Conservation (phyloP, 768 basidiomycete genomes). For the Aureoboletus auriporus region DNA sequence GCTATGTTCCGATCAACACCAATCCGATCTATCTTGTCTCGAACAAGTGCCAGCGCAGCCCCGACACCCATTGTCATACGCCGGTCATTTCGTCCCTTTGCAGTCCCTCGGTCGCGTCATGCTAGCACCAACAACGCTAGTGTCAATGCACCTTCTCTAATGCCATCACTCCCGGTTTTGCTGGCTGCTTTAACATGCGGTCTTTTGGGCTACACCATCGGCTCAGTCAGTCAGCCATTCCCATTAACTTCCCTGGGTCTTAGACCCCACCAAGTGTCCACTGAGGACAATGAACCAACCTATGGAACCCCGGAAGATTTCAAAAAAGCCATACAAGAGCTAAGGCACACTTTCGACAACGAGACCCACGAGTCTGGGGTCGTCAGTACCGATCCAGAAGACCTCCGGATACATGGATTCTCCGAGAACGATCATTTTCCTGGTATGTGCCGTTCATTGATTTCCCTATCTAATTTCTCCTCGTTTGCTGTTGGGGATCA, state of each 20-base stretch:
- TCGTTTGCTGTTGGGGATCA: no score
- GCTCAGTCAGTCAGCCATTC: constrained; percentile 9
- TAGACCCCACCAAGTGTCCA: not conserved
- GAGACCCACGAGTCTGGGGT: constrained; percentile 4
- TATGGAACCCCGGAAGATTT: constrained; percentile 57
- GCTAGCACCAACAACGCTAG: constrained; percentile 4
- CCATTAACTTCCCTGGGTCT: constrained; percentile 6
- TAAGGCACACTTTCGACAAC: constrained; percentile 35
- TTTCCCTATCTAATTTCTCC: not conserved
- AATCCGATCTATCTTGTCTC: constrained; percentile 3
- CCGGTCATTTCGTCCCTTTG: not conserved
- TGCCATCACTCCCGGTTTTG: constrained; percentile 2
- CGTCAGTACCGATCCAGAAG: constrained; percentile 50
- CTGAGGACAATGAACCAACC: constrained; percentile 17
- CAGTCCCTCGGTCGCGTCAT: not conserved
- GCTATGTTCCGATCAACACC: constrained; percentile 12
- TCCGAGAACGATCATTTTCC: constrained; percentile 49
- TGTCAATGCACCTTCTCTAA: not conserved
- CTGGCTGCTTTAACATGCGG: constrained; percentile 17
- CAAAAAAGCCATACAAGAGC: constrained; percentile 46
- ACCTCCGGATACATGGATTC: constrained; percentile 51
- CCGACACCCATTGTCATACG: not conserved
- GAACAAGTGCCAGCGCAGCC: not conserved
- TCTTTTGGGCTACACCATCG: constrained; percentile 21
- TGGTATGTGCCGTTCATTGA: constrained; percentile 31